phyloP scores from a whole-genome alignment of 768 basidiomycete genomes.

The Termitomyces sp. region DNA sequence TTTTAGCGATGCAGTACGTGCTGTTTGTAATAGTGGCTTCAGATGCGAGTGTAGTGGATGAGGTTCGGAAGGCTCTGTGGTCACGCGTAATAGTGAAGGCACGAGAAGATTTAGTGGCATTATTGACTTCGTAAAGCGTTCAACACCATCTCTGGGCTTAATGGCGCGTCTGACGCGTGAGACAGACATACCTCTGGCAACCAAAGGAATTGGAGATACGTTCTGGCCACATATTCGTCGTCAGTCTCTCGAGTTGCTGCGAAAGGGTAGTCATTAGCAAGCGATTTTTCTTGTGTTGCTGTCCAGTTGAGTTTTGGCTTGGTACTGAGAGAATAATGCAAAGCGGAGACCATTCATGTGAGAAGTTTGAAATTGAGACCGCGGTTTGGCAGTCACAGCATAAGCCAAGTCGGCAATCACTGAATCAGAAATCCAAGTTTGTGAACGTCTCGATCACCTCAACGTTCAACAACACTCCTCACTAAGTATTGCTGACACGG shows the following conservation, averaged over 20 bases:
- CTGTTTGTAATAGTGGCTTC: slow-evolving; percentile 62
- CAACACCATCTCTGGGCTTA: neutral
- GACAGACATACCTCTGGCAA: slow-evolving; percentile 60
- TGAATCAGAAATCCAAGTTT: no score
- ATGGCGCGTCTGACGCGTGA: slow-evolving; percentile 4
- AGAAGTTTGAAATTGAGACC: neutral
- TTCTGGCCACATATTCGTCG: slow-evolving; percentile 59
- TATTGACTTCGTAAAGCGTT: slow-evolving; percentile 49
- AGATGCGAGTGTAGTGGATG: slow-evolving; percentile 61
- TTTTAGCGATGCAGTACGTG: slow-evolving; percentile 53
- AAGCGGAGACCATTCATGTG: slow-evolving; percentile 15
- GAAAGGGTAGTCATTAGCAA: slow-evolving; percentile 59
- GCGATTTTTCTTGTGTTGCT: slow-evolving; percentile 53
- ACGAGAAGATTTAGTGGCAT: slow-evolving; percentile 64
- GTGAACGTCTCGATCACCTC: no score
- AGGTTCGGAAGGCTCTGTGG: slow-evolving; percentile 29
- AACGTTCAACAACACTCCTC: no score
- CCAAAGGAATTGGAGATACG: slow-evolving; percentile 77
- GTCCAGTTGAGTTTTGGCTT: slow-evolving; percentile 45
- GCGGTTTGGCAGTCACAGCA: neutral
- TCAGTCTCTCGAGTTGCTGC: slow-evolving; percentile 42
- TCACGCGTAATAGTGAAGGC: slow-evolving; percentile 54
- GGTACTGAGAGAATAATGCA: slow-evolving; percentile 16
- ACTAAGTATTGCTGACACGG: neutral
- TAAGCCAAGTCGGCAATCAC: neutral